Conservation (phyloP, 805 yeast genomes). For the Teunomyces panamensis region DNA sequence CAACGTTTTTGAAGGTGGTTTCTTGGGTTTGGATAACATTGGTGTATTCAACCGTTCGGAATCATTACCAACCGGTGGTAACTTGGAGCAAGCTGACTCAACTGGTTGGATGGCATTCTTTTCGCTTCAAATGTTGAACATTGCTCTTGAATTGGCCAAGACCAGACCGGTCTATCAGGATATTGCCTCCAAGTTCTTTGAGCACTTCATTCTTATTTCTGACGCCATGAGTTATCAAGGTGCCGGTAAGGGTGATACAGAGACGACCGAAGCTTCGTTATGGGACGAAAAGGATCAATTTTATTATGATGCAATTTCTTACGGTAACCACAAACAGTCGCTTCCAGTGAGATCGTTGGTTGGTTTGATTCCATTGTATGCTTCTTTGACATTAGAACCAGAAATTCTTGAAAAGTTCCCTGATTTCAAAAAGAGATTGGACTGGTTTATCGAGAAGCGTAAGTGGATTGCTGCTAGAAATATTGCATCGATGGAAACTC, state of each 20-base stretch:
- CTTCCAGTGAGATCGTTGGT: slow-evolving; percentile 86
- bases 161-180: slow-evolving; percentile 85
- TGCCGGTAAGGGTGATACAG: slow-evolving; percentile 38
- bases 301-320: slow-evolving; percentile 85
- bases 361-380: slow-evolving; percentile 88
- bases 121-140: slow-evolving; percentile 85
- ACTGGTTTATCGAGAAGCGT: slow-evolving; percentile 78
- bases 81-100: slow-evolving; percentile 88
- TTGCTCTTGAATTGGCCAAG: slow-evolving; percentile 86
- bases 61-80: slow-evolving; percentile 90
- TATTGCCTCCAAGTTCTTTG: slow-evolving; percentile 90
- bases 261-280: slow-evolving; percentile 45
- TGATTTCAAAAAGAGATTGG: slow-evolving; percentile 73
- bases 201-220: slow-evolving; percentile 85
- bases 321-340: slow-evolving; percentile 67
- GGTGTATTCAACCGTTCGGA: slow-evolving; percentile 92
- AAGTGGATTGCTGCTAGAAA: slow-evolving; percentile 71
- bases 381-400: slow-evolving; percentile 84
- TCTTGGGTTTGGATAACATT: slow-evolving; percentile 87
- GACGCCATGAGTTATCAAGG: slow-evolving; percentile 83
- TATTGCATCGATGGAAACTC: slow-evolving; percentile 75
- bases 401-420: slow-evolving; percentile 75
- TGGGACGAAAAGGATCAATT: slow-evolving; percentile 91
- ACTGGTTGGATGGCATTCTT: slow-evolving; percentile 98
- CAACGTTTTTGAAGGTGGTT: slow-evolving; percentile 92